These are phyloP conservation scores for Hyphopichia homilentoma DNA, from an alignment of 805 yeast species.

Conservation along the genomic window DNA sequence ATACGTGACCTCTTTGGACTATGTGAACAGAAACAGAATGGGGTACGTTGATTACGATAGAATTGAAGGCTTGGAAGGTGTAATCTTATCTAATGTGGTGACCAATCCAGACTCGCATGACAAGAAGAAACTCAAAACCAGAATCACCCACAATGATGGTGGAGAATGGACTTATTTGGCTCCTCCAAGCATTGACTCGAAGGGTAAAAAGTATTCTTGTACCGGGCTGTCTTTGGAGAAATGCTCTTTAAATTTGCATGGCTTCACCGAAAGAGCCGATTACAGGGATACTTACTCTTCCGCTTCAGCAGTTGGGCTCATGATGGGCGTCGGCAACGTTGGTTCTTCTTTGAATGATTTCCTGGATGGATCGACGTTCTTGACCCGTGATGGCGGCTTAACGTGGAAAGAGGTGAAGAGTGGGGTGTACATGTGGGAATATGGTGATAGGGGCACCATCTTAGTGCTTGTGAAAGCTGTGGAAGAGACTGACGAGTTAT, in stretches of 20 bases:
- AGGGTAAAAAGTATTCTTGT: conserved; percentile 57
- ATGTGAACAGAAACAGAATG: conserved; percentile 66
- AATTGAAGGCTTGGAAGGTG: conserved; percentile 80
- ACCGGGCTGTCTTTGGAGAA: conserved; percentile 43
- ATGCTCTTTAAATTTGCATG: conserved; percentile 84
- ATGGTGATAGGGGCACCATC: conserved; percentile 90
- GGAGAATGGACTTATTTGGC: conserved; percentile 72
- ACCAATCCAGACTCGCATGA: conserved; percentile 45
- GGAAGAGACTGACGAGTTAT: conserved; percentile 54
- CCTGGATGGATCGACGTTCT: conserved; percentile 61
- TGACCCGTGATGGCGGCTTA: conserved; percentile 87
- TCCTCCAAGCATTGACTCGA: conserved; percentile 67
- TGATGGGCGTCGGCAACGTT: conserved; percentile 92
- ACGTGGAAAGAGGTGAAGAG: conserved; percentile 79
- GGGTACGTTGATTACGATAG: conserved; percentile 92
- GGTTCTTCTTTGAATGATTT: conserved; percentile 55
- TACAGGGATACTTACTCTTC: conserved; percentile 84
- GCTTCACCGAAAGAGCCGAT: conserved; percentile 84
- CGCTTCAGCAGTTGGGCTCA: conserved; percentile 81
- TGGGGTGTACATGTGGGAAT: conserved; percentile 89
- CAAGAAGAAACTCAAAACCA: conserved; percentile 60
- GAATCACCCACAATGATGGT: conserved; percentile 87
- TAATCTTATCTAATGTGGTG: conserved; percentile 70
- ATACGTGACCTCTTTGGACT: conserved; percentile 61
- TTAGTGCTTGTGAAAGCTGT: conserved; percentile 64